Base-by-base conservation (phyloP, 1,139 yeast genomes). In the Hansenula anomala region DNA sequence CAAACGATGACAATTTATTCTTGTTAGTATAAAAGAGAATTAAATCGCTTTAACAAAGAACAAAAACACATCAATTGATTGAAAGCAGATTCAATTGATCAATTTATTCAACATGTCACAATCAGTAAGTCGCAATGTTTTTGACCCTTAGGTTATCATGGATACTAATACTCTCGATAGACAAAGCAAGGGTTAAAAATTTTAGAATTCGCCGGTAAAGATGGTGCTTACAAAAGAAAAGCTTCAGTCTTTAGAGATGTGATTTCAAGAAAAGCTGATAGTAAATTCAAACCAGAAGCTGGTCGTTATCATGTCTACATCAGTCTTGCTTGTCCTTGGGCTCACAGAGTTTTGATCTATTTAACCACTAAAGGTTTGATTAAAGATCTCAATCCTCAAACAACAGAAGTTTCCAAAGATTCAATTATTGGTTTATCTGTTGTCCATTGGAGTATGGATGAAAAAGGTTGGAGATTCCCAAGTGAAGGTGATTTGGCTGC, bases 241-340 rank as follows among this genome's bases (percentile, higher is more conserved):
- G 69, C 66, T 2, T 57, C 59, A n/a, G 36, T 44, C 14, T 80
- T 79, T 62, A 72, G 95, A 56, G 75, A 82, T 53, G 61, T 61
- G 24, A 78, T 89, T 43, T 75, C 69, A 3, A 74, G 20, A 11
- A n/a, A 74, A 36, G 75, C 80, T 1, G 80, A 80, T 12, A 73
- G 84, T 33, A 64, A 71, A 45, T 83, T 80, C 55, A 67, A 80
- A 15, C 85, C 96, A 0, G 97, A 87, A 55, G 72, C 74, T 36
- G 78, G 77, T 45, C 73, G 97, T 53, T 90, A 90, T 60, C 96
- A 90, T 63, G 73, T 90, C 43, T 90, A 87, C 54, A 95, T 89
- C 17, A 82, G 94, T 1, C 67, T 70, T 38, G 96, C 96, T 2
- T 90, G 97, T 63, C 97, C 97, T 4, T 90, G 96, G 78, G 97